These are phyloP conservation scores for Talaromyces proteolyticus DNA, from an alignment of 495 filamentous ascomycete genomes.

Conservation along the genomic window DNA sequence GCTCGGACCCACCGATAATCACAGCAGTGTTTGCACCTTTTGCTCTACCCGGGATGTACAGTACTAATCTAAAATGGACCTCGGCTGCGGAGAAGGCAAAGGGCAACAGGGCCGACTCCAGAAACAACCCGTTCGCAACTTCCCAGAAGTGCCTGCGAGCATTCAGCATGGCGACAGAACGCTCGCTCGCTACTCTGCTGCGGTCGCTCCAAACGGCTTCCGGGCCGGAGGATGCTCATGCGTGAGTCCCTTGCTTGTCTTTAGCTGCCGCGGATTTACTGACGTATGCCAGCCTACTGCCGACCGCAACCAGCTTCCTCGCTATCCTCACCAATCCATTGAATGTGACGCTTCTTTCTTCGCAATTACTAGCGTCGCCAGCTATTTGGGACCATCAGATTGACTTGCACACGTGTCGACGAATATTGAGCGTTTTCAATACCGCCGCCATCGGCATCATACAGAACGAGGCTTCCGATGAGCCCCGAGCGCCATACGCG, in stretches of 20 bases:
- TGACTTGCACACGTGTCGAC: slow-evolving; percentile 65
- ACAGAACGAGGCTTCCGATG: slow-evolving; percentile 44
- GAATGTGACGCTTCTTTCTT: slow-evolving; percentile 83
- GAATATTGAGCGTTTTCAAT: slow-evolving; percentile 83
- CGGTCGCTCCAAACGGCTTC: slow-evolving; percentile 45
- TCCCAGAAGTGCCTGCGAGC: background rate
- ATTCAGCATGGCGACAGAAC: slow-evolving; percentile 40
- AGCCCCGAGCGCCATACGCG: slow-evolving; percentile 27
- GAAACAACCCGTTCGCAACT: too few relatives aligned
- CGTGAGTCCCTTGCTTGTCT: slow-evolving; percentile 34
- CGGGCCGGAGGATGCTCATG: slow-evolving; percentile 44
- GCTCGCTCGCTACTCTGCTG: slow-evolving; percentile 44
- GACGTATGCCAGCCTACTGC: slow-evolving; percentile 54
- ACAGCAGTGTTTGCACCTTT: slow-evolving; percentile 43
- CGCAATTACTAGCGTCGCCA: slow-evolving; percentile 80
- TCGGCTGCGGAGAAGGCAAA: background rate
- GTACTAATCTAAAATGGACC: background rate
- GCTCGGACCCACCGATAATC: too few relatives aligned
- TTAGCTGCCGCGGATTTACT: background rate
- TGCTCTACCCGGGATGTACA: slow-evolving; percentile 15
- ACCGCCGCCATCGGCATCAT: slow-evolving; percentile 66
- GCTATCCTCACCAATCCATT: slow-evolving; percentile 82
- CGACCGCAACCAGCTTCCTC: slow-evolving; percentile 74
- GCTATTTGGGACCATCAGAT: slow-evolving; percentile 78
- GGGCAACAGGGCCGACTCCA: too few relatives aligned